Evolutionary conservation across 2,329 filamentous ascomycete species (phyloP).

Genomic region (Fusarium musae): DNA sequence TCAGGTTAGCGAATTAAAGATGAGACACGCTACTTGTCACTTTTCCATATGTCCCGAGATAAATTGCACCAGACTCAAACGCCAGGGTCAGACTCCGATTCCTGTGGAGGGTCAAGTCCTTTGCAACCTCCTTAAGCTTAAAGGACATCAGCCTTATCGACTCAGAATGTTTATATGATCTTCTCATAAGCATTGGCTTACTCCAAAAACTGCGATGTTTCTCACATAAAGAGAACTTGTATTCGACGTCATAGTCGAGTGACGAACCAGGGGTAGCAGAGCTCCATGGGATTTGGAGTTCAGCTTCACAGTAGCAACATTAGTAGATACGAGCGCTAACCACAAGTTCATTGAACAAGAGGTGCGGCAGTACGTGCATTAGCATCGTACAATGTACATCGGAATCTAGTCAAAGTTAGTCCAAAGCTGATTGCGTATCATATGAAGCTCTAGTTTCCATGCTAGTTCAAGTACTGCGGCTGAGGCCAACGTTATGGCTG

Average conservation of each 20-base stretch:
- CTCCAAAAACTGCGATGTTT: background rate
- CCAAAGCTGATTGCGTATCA: background rate
- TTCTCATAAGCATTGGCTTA: background rate
- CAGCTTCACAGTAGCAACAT: background rate
- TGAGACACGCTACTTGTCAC: constrained; percentile 35
- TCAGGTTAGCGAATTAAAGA: constrained; percentile 27
- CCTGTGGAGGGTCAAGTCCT: constrained; percentile 4
- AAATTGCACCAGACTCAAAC: constrained; percentile 6
- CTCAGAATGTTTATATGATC: background rate
- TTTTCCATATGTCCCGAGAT: constrained; percentile 12
- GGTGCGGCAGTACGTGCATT: background rate
- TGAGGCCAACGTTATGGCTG: background rate
- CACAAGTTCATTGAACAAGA: background rate
- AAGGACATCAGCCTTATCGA: constrained; percentile 24
- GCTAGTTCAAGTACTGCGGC: background rate
- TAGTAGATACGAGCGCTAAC: background rate
- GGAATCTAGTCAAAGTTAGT: background rate
- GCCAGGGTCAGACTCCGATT: constrained; percentile 7
- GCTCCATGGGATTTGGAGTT: background rate
- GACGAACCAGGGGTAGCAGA: background rate
- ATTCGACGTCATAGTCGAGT: constrained; percentile 18
- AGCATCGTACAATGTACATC: background rate
- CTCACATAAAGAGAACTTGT: background rate
- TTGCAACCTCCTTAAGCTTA: constrained; percentile 17
- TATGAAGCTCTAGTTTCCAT: background rate